These are phyloP conservation scores for Galerina sulciceps DNA, from an alignment of 768 basidiomycete genomes.

Conservation along the genomic window DNA sequence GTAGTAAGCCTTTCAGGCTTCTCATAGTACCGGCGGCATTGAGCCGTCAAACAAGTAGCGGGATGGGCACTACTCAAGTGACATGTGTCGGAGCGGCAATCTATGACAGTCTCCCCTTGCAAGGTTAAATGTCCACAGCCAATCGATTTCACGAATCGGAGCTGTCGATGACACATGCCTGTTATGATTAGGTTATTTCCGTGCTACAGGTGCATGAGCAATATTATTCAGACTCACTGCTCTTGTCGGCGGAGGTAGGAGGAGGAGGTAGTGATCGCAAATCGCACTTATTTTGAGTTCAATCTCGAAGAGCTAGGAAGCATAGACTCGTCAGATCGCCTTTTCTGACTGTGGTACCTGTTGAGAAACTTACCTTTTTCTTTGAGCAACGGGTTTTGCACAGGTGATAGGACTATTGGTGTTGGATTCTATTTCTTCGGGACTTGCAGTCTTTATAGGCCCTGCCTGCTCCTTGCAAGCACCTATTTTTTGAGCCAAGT, in stretches of 20 bases:
- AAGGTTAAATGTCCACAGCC: constrained; percentile 63
- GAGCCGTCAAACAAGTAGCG: constrained; percentile 44
- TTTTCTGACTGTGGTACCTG: constrained; percentile 15
- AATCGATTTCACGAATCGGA: constrained; percentile 52
- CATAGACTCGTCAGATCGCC: constrained; percentile 31
- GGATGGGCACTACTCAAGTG: constrained; percentile 55
- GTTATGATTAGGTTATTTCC: constrained; percentile 25
- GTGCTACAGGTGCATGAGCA: constrained; percentile 17
- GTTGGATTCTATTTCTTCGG: constrained; percentile 9
- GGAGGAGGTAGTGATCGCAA: constrained; percentile 37
- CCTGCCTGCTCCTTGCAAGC: constrained; percentile 16
- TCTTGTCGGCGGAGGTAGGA: constrained; percentile 62
- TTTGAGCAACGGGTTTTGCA: not conserved
- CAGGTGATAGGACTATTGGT: constrained; percentile 7
- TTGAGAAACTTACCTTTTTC: constrained; percentile 17
- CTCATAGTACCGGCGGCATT: constrained; percentile 62
- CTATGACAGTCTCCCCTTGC: constrained; percentile 46
- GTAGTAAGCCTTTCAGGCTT: constrained; percentile 59
- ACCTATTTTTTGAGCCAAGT: constrained; percentile 22
- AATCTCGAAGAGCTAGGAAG: constrained; percentile 34
- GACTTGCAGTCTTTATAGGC: constrained; percentile 30
- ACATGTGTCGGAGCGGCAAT: constrained; percentile 55
- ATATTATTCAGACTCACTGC: constrained; percentile 31
- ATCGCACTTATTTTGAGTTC: constrained; percentile 39
- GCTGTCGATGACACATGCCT: constrained; percentile 68